Evolutionary conservation across 2,329 filamentous ascomycete species (phyloP).

Genomic region (Moelleriella libera): DNA sequence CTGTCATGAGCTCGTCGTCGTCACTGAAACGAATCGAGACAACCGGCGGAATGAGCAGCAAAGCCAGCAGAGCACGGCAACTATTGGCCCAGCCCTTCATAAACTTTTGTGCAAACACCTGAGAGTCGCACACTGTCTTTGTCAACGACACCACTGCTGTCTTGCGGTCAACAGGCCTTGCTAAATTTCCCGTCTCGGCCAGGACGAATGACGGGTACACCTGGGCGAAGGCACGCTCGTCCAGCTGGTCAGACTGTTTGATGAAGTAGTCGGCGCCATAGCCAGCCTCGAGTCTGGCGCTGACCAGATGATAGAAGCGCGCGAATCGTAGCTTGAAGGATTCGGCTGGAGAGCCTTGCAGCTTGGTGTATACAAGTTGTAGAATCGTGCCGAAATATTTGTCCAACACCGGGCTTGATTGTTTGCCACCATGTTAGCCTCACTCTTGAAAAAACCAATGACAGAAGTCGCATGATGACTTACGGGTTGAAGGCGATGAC

Average conservation of each 20-base stretch:
- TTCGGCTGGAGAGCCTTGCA: slow-evolving; percentile 57
- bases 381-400: slow-evolving; percentile 70
- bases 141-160: slow-evolving; percentile 85
- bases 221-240: slow-evolving; percentile 64
- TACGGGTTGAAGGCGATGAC: slow-evolving; percentile 59
- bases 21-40: slow-evolving; percentile 51
- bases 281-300: slow-evolving; percentile 63
- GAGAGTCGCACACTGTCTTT: slow-evolving; percentile 77
- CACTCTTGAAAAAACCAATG: background rate
- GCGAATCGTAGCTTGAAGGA: slow-evolving; percentile 78
- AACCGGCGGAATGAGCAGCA: slow-evolving; percentile 74
- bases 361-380: slow-evolving; percentile 64
- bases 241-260: slow-evolving; percentile 65
- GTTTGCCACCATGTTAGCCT: no score
- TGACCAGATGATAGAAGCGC: slow-evolving; percentile 87
- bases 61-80: slow-evolving; percentile 74
- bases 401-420: slow-evolving; percentile 45
- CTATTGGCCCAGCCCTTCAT: slow-evolving; percentile 86
- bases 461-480: slow-evolving; percentile 17
- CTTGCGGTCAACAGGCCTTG: slow-evolving; percentile 81
- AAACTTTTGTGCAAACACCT: slow-evolving; percentile 65
- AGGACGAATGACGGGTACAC: slow-evolving; percentile 83
- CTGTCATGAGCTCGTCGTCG: slow-evolving; percentile 52
- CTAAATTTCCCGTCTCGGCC: slow-evolving; percentile 76
- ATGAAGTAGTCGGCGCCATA: slow-evolving; percentile 90